Evolutionary conservation across 2,329 filamentous ascomycete genomes (phyloP), one percentile per base, ranked within the genome.

Genomic region (Tolypocladium sp.): DNA sequence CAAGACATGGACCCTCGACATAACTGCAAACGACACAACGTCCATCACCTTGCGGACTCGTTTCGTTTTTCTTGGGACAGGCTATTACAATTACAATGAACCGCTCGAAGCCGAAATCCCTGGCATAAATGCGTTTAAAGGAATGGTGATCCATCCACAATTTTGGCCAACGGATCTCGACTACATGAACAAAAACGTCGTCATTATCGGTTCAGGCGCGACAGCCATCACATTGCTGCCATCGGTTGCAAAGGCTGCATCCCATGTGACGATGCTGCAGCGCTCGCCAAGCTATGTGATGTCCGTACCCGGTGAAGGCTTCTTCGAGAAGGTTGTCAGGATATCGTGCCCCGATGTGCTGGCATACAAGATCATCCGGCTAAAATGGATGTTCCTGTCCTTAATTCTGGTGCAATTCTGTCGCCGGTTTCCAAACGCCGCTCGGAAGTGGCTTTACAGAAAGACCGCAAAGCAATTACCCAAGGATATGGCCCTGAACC

Each of bases 151-250:
- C 20, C 87, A 90, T 63, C 86, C 87, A 0, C 87, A 90, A 65
- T 90, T 87, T 76, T 91, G 89, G 89, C 86, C 87, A 0, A 75
- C 85, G 56, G 78, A 85, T 57, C 73, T 88, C 46, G 80, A 88
- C 65, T 86, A 87, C 69, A 71, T 76, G 6, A 77, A 78, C 69
- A 90, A 91, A 73, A 81, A 82, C 40, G 76, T 92, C 25, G 82
- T 89, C 53, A 78, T 92, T 60, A 83, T 92, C 63, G 89, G 89
- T 40, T 86, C 82, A 20, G 90, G 90, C 20, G 90, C 90, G 3
- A 93, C 90, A 0, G 87, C 90, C 6, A 75, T 92, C 54, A 92
- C 90, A 0, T 77, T 94, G 1, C 71, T 93, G 7, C 90, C 90
- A 0, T 81, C 79, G 55, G 72, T 93, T 49, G 82, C 84, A 2